Evolutionary conservation across 208 protist genomes (phyloP), one percentile per base, ranked within the genome.

Genomic region (Zelonia costaricensis): DNA sequence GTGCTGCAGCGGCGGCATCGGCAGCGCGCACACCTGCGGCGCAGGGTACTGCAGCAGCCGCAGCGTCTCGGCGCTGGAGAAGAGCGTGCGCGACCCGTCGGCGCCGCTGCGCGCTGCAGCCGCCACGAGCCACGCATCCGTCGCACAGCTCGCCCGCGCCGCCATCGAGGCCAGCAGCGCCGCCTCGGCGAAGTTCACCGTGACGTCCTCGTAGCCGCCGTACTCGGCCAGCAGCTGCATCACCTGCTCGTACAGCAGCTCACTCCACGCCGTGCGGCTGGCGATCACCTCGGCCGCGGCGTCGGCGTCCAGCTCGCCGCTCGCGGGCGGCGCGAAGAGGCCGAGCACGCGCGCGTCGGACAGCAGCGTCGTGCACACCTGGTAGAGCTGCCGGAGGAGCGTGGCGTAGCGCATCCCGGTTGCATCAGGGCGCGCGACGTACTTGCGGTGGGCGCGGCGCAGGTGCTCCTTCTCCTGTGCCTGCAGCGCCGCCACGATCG

Each of bases 121-220:
- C 8, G 35, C 47, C n/a, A 43, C 23, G 28, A 61, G 51, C 1
- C 69, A 53, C 3, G 3, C n/a, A 52, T 63, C 44, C 8, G 53
- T 56, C 38, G 63, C 43, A 60, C 80, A 84, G 69, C 68, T 80
- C 15, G 82, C 74, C 33, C 80, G 74, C 5, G 76, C 74, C 10
- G 90, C 83, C 33, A 96, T 61, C 10, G 83, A 54, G 18, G 90
- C 78, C 23, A 90, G 70, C 36, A 93, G 72, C 22, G 87, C 84
- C n/a, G 87, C 72, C 65, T 92, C 78, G 16, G 83, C 80, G 56
- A 93, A 85, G 57, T 83, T 82, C 30, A 96, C 68, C 36, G 80
- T 88, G 36, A 91, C 85, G 61, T 96, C 90, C 54, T 96, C 91
- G 74, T 96, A 96, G 39, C 91, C 91, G 53, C 83, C 83, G 63